Base-by-base conservation (phyloP, 176 grass and related monocot species). In the Oryza coarctata region DNA sequence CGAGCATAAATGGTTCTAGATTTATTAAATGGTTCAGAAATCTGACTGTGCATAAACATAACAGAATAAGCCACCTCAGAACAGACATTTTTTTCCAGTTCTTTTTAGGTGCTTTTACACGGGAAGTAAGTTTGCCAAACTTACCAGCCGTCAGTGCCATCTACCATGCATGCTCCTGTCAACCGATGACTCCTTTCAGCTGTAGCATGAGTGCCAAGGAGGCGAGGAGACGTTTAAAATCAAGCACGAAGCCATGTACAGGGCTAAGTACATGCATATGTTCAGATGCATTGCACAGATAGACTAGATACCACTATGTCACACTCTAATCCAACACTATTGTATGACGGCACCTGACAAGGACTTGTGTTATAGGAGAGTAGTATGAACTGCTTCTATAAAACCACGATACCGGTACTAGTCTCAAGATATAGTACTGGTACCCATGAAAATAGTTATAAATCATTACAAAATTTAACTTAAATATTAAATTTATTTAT, bases 271-370 rank as follows among this genome's bases (percentile, higher is more conserved):
- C 73, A 31, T 43, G 38, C 69, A 38, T 50, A 38, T 65, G 70
- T 64, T 88, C 68, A 61, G 75, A 80, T 84, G 15, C 75, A 84
- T 64, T 84, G 76, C 55, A 64, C 52, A 52, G 23, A 62, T 23
- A 25, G 18, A 63, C 65, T 76, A 26, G 49, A 31, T 60, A 12
- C 7, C 25, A 26, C 10, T 57, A 64, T n/a, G n/a, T n/a, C n/a
- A n/a, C n/a, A n/a, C n/a, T n/a, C n/a, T n/a, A n/a, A n/a, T n/a
- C n/a, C n/a, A n/a, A n/a, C n/a, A n/a, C n/a, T n/a, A n/a, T n/a
- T n/a, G n/a, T n/a, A n/a, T n/a, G n/a, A n/a, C n/a, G n/a, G n/a
- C n/a, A n/a, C n/a, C n/a, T n/a, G n/a, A n/a, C n/a, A n/a, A n/a
- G n/a, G n/a, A n/a, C n/a, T n/a, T n/a, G n/a, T n/a, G n/a, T n/a